A percentile compares a stretch with the other conserved stretches of the same genome.
These are phyloP conservation scores for Euclidium syriacum DNA, from an alignment of 345 rosid genomes.

Conservation along the genomic window DNA sequence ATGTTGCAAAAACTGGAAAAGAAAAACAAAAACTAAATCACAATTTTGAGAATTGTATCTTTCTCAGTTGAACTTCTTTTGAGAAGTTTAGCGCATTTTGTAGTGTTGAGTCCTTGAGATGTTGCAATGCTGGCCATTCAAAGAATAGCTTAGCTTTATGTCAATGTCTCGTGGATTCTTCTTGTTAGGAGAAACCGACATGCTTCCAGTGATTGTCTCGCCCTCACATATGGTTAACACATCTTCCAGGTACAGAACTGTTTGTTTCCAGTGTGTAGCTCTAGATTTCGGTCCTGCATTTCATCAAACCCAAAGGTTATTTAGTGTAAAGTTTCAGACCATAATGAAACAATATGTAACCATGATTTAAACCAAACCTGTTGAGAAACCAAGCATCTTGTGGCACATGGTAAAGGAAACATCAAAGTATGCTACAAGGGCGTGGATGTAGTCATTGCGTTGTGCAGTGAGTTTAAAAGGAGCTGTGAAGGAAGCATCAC, in stretches of 20 bases:
- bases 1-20: conserved; percentile 12
- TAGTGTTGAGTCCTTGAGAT: conserved; percentile 61
- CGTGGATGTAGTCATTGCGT: conserved; percentile 97
- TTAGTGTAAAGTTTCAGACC: not conserved
- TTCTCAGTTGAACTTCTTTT: not conserved
- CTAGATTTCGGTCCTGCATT: conserved; percentile 67
- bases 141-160: conserved; percentile 66
- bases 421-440: conserved; percentile 96
- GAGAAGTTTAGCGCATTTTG: conserved; percentile 57
- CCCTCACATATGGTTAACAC: conserved; percentile 91
- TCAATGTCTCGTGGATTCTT: conserved; percentile 92
- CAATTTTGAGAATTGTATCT: conserved; percentile 5
- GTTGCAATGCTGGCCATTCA: conserved; percentile 58
- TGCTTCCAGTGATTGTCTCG: conserved; percentile 73
- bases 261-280: conserved; percentile 96
- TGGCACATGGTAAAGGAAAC: conserved; percentile 96
- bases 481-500: conserved; percentile 94
- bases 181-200: conserved; percentile 86
- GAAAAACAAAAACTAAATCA: conserved; percentile 20
- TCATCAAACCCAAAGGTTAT: not conserved
- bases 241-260: conserved; percentile 87
- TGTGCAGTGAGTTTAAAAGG: conserved; percentile 92
- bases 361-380: too few relatives aligned
- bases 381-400: conserved; percentile 91
- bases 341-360: too few relatives aligned